Conservation (phyloP, 306 rosid genomes). For the Acacia crassicarpa region DNA sequence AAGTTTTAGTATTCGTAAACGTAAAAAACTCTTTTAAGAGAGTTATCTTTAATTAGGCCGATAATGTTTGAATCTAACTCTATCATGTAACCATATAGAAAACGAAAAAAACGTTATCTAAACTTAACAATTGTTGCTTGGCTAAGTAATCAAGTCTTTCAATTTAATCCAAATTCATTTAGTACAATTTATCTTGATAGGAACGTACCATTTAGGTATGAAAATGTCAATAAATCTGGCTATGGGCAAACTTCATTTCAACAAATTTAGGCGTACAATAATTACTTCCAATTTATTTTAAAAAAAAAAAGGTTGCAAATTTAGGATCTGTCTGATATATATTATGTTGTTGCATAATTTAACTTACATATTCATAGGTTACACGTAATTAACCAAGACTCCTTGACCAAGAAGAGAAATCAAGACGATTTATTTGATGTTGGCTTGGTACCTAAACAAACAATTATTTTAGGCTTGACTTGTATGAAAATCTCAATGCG, state of each 20-base stretch:
- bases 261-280: neutral
- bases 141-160: neutral
- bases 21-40: too few species aligned
- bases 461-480: too few species aligned
- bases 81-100: too few species aligned
- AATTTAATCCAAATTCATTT: neutral
- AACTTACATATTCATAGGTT: neutral
- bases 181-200: neutral
- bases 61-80: too few species aligned
- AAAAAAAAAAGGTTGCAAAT: neutral
- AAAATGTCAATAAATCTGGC: neutral
- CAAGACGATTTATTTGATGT: too few species aligned
- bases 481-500: too few species aligned
- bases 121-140: neutral
- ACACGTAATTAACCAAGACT: neutral
- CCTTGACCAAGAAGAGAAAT: neutral
- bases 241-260: neutral
- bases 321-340: neutral
- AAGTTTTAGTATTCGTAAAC: too few species aligned
- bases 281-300: too few species aligned
- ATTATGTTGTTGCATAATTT: neutral
- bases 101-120: too few species aligned
- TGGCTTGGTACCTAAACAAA: too few species aligned
- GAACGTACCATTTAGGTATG: neutral
- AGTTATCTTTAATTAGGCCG: too few species aligned